Percentiles rank a stretch among this genome's conserved stretches.
Conservation (phyloP, 208 protist genomes). For the Herpetomonas muscarum region DNA sequence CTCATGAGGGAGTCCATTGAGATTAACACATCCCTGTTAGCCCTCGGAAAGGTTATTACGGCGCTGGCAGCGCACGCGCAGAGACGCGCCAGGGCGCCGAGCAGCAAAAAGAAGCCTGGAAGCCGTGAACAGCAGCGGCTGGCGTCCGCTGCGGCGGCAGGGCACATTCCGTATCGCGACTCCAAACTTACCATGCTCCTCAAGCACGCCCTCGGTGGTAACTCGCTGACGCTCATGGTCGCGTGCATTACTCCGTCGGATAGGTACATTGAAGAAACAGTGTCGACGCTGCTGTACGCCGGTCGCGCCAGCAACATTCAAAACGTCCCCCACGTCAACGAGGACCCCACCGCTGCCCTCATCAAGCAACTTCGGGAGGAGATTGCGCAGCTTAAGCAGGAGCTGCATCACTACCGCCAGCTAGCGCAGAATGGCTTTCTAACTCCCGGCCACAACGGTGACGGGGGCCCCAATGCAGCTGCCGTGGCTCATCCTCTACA, state of each 20-base stretch:
- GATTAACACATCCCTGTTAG: slow-evolving; percentile 90
- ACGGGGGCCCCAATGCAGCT: neutral
- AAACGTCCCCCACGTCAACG: slow-evolving; percentile 81
- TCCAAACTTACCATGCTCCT: slow-evolving; percentile 89
- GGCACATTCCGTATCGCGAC: slow-evolving; percentile 90
- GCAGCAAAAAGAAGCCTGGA: neutral
- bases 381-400: slow-evolving; percentile 66
- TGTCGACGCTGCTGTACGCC: slow-evolving; percentile 90
- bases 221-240: slow-evolving; percentile 82
- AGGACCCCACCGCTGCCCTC: slow-evolving; percentile 64
- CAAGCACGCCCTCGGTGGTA: slow-evolving; percentile 78
- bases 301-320: slow-evolving; percentile 82
- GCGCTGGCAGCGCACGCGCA: slow-evolving; percentile 39
- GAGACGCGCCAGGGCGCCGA: neutral
- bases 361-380: slow-evolving; percentile 71
- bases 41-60: slow-evolving; percentile 90
- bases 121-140: neutral
- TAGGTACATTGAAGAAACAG: slow-evolving; percentile 80
- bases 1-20: slow-evolving; percentile 86
- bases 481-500: neutral
- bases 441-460: neutral
- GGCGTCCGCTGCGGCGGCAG: neutral
- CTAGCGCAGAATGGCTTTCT: slow-evolving; percentile 20
- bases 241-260: slow-evolving; percentile 86
- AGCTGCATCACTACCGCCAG: slow-evolving; percentile 70